A percentile compares a stretch with the other conserved stretches of the same genome.
Evolutionary conservation across 2,329 filamentous ascomycete genomes (phyloP).

Genomic region (Exophiala alcalophila): DNA sequence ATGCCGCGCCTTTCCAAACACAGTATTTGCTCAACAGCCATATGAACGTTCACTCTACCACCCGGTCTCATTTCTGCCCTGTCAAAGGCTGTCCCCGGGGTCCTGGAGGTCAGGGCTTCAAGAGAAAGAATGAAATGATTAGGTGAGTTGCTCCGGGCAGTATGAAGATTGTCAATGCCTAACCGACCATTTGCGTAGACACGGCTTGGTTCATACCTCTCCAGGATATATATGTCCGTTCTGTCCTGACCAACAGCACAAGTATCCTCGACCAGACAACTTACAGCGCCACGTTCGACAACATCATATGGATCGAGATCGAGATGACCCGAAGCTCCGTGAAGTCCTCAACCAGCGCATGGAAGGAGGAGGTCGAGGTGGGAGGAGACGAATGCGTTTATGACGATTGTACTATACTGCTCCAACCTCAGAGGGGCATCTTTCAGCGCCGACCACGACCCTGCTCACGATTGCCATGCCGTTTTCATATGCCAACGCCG

Average conservation of each 20-base stretch:
- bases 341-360: conserved; percentile 82
- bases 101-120: conserved; percentile 65
- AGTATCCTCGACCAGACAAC: conserved; percentile 93
- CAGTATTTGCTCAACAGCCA: conserved; percentile 62
- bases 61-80: conserved; percentile 62
- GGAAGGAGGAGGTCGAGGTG: conserved; percentile 77
- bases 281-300: conserved; percentile 91
- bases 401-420: conserved; percentile 4
- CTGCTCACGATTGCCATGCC: too few relatives aligned
- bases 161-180: not conserved
- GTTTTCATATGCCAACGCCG: too few relatives aligned
- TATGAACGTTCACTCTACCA: conserved; percentile 61
- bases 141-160: conserved; percentile 16
- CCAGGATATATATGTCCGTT: conserved; percentile 96
- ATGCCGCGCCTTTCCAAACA: conserved; percentile 59
- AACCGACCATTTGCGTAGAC: conserved; percentile 39
- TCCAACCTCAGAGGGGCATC: too few relatives aligned
- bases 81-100: conserved; percentile 56
- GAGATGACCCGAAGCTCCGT: conserved; percentile 76
- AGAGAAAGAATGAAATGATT: conserved; percentile 69
- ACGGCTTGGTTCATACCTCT: conserved; percentile 86
- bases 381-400: conserved; percentile 59
- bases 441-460: too few relatives aligned
- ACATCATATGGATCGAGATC: conserved; percentile 85
- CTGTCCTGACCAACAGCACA: conserved; percentile 88